Evolutionary conservation across 192 early-diverging fungal genomes (phyloP).

Genomic region (Linnemannia elongata): DNA sequence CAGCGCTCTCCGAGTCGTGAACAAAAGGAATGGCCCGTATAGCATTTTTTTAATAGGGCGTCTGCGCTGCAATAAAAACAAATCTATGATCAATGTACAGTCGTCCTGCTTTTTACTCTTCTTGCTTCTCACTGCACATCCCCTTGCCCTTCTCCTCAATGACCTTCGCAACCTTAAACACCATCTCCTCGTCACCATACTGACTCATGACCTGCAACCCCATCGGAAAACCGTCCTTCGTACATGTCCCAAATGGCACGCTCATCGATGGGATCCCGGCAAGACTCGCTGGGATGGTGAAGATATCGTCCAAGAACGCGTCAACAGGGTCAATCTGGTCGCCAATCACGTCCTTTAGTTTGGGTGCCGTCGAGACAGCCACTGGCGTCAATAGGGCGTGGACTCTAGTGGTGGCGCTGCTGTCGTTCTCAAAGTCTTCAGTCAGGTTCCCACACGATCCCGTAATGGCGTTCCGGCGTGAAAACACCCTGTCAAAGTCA

Average conservation of each 20-base stretch:
- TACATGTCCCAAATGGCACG: conserved; percentile 66
- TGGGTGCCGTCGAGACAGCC: conserved; percentile 80
- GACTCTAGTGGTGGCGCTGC: conserved; percentile 49
- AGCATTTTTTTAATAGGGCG: not conserved
- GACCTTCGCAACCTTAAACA: conserved; percentile 65
- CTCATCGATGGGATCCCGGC: conserved; percentile 85
- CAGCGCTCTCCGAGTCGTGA: not conserved
- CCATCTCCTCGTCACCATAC: conserved; percentile 81
- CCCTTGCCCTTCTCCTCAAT: conserved; percentile 47
- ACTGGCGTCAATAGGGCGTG: conserved; percentile 88
- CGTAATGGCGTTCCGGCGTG: conserved; percentile 69
- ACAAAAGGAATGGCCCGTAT: not conserved
- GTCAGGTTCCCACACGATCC: not conserved
- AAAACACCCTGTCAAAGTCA: conserved; percentile 86
- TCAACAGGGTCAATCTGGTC: conserved; percentile 58
- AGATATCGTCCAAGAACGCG: conserved; percentile 88
- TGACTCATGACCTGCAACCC: conserved; percentile 91
- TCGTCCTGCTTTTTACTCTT: not conserved
- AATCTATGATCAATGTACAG: not conserved
- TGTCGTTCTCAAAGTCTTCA: conserved; percentile 10
- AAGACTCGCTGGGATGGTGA: conserved; percentile 91
- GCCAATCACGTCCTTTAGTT: conserved; percentile 47
- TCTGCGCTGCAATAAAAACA: not conserved
- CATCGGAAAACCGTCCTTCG: conserved; percentile 71
- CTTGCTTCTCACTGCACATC: not conserved